Evolutionary conservation across 805 yeast genomes (phyloP), one percentile per base, ranked within the genome.

Genomic region (Hanseniaspora occidentalis): DNA sequence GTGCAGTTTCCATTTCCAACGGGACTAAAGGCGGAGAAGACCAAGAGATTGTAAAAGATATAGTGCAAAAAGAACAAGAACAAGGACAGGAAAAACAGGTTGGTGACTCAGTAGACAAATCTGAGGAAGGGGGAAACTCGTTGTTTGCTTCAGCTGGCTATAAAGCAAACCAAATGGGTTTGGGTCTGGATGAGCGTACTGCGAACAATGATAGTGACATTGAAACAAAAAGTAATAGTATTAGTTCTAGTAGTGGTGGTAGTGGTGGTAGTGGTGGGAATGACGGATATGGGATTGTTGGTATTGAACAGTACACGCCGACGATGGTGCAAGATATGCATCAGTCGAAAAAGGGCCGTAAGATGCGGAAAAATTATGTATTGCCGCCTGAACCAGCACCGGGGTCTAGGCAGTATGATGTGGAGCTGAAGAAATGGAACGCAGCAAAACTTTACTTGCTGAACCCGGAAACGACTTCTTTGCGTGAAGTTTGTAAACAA

Each of bases 401-500:
- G 9, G 19, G 14, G 10, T 33, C 41, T 16, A 13, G 18, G 7
- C 22, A 35, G 6, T 35, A 22, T 26, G 22, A 31, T 1, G 35
- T 33, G 26, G 44, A 41, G 29, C 23, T 25, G 16, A 41, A 37
- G 23, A 41, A 41, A 23, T 41, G 38, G 14, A 21, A 25, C 4
- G 44, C 44, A 17, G 44, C 44, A 13, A 41, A 37, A 23, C 27
- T 34, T 9, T 41, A 41, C 17, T 14, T 41, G 21, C 27, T 16
- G 5, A 38, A 41, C 17, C 44, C 44, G 19, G 40, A 35, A 2
- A 37, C 29, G 8, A 41, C 44, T 6, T 41, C 44, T 10, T 41
- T 41, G 18, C 37, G 44, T 37, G 41, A 37, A 26, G 44, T 41
- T 5, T 41, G 44, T 17, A 40, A 41, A 20, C 24, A 35, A 16